phyloP scores from a whole-genome alignment of 495 filamentous ascomycete genomes.

The Xylaria curta region DNA sequence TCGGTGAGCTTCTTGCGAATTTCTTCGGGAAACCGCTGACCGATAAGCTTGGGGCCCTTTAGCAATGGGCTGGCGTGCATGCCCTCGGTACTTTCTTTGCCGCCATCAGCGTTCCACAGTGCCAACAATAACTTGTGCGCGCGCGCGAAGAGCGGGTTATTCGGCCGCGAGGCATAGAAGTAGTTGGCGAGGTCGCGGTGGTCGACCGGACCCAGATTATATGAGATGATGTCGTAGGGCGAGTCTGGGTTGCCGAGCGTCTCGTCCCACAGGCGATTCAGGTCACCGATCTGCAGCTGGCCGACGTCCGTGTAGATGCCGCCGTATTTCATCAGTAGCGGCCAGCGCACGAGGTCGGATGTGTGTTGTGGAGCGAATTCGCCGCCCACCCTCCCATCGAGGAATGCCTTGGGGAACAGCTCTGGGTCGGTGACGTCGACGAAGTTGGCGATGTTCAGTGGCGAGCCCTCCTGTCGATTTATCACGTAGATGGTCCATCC shows the following conservation, averaged over 20 bases:
- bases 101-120: slow-evolving; percentile 57
- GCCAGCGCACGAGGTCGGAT: slow-evolving; percentile 63
- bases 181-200: slow-evolving; percentile 55
- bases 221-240: slow-evolving; percentile 55
- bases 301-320: slow-evolving; percentile 64
- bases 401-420: slow-evolving; percentile 57
- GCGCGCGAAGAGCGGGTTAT: slow-evolving; percentile 56
- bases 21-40: slow-evolving; percentile 42
- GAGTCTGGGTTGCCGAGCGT: slow-evolving; percentile 54
- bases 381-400: slow-evolving; percentile 53
- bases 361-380: slow-evolving; percentile 58
- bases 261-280: slow-evolving; percentile 57
- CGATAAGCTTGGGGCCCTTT: slow-evolving; percentile 48
- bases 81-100: slow-evolving; percentile 56
- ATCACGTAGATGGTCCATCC: slow-evolving; percentile 62
- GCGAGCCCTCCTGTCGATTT: slow-evolving; percentile 50
- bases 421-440: slow-evolving; percentile 51
- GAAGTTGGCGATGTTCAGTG: slow-evolving; percentile 54
- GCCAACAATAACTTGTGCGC: slow-evolving; percentile 57
- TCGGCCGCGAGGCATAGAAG: slow-evolving; percentile 48
- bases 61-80: slow-evolving; percentile 58
- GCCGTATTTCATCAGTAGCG: slow-evolving; percentile 60
- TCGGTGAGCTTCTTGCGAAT: slow-evolving; percentile 52
- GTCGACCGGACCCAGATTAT: slow-evolving; percentile 46
- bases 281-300: slow-evolving; percentile 61